Evolutionary conservation across 2,329 filamentous ascomycete species (phyloP).

Genomic region (Pseudogymnoascus sp.): DNA sequence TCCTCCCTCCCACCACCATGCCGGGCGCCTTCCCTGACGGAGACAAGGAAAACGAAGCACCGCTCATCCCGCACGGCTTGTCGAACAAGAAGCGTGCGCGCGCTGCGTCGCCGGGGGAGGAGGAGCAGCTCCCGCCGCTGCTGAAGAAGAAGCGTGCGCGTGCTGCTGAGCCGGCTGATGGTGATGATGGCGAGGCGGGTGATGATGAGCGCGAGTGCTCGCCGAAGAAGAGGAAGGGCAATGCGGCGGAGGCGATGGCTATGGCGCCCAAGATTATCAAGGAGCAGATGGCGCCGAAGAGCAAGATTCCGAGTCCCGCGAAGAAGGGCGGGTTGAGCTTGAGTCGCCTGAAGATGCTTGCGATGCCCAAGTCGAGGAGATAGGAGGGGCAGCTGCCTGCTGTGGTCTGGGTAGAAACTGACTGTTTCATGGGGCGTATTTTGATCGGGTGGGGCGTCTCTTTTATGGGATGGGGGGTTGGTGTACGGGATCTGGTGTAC

Average conservation of each 20-base stretch:
- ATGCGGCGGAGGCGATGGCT: constrained; percentile 23
- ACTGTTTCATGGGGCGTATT: not conserved
- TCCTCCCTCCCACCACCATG: constrained; percentile 37
- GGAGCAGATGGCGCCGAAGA: constrained; percentile 13
- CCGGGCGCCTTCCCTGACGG: constrained; percentile 47
- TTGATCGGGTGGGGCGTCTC: not conserved
- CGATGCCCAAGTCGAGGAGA: constrained; percentile 49
- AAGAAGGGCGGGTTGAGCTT: constrained; percentile 44
- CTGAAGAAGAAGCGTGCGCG: constrained; percentile 48
- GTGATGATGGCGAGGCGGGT: constrained; percentile 13
- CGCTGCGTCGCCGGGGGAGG: constrained; percentile 48
- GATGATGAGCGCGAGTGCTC: constrained; percentile 34
- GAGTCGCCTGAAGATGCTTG: constrained; percentile 53
- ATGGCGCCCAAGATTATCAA: constrained; percentile 27
- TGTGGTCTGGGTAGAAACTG: too few relatives aligned
- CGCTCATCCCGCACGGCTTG: constrained; percentile 51
- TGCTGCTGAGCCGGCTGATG: not conserved
- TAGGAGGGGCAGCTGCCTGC: constrained; percentile 21
- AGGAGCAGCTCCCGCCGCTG: constrained; percentile 38
- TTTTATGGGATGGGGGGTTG: not conserved
- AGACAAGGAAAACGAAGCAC: constrained; percentile 43
- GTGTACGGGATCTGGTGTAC: not conserved
- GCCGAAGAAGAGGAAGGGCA: constrained; percentile 48
- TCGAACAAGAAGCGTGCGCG: constrained; percentile 57
- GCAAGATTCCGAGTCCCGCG: constrained; percentile 36